Base-by-base conservation (phyloP, 2,329 filamentous ascomycete genomes). In the Knufia fluminis region DNA sequence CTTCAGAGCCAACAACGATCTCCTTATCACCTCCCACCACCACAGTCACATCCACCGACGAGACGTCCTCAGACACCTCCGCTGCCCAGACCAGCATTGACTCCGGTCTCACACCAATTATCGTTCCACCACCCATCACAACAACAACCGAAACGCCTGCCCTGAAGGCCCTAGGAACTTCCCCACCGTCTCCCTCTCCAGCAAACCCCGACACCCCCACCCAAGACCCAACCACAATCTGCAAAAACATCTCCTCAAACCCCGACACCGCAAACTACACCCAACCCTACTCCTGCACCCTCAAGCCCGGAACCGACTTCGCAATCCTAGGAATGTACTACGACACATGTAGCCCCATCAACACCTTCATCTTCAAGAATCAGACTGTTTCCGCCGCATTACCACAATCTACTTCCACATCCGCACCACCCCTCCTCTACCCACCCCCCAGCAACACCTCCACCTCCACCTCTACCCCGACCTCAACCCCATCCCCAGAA, bases 381-480 rank as follows among this genome's bases (percentile, higher is more conserved):
- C 28, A 32, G 24, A 32, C 26, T 19, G 8, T n/a, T 28, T n/a
- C n/a, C n/a, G n/a, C n/a, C n/a, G n/a, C n/a, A n/a, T n/a, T n/a
- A n/a, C n/a, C n/a, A n/a, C n/a, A 8, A 14, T 46, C 3, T 46
- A 36, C 31, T 46, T 36, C 19, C 8, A 46, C 31, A 38, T 46
- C 28, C 22, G 16, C 9, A 43, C 31, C 26, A 16, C 26, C 24
- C 4, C 19, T 46, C 12, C 12, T 3, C 28, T 12, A 24, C 16
- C 40, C 40, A n/a, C n/a, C 40, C 23, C n/a, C n/a, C 16, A 4
- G 9, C 38, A 20, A 14, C 8, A 20, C 38, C 14, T 28, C 42
- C 6, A 36, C 38, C 26, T 58, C 53, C 48, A 56, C 51, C 43
- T 45, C 60, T n/a, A 61, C 55, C 14, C 54, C 59, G 19, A 45